These are phyloP conservation scores for Letharia lupina DNA, from an alignment of 495 filamentous ascomycete species.

Conservation along the genomic window DNA sequence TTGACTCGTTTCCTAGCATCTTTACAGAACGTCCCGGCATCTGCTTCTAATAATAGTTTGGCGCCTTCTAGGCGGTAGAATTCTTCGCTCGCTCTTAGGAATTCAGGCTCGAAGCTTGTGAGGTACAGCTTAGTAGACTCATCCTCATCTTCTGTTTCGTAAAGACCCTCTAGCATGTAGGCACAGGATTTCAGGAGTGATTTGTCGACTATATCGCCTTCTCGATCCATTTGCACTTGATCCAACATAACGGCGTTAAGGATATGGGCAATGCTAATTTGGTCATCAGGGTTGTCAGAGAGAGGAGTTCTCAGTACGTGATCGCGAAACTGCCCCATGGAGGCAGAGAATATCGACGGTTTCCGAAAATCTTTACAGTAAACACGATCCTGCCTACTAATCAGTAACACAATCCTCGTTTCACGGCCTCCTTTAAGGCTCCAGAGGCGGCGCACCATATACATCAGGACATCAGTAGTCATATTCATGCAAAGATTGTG, in stretches of 20 bases:
- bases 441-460: conserved; percentile 55
- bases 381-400: conserved; percentile 58
- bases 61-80: conserved; percentile 76
- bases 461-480: conserved; percentile 97
- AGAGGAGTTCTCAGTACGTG: conserved; percentile 56
- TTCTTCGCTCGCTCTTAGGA: conserved; percentile 54
- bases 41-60: conserved; percentile 61
- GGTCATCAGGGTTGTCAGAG: conserved; percentile 33
- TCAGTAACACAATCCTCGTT: neutral
- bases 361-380: conserved; percentile 61
- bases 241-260: conserved; percentile 78
- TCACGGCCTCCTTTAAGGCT: neutral
- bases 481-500: conserved; percentile 93
- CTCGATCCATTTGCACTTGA: conserved; percentile 84
- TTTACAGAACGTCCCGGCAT: conserved; percentile 78
- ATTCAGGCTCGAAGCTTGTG: conserved; percentile 71
- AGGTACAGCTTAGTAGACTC: conserved; percentile 70
- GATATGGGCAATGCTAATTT: conserved; percentile 51
- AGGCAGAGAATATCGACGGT: conserved; percentile 70
- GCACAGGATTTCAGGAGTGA: conserved; percentile 72
- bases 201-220: conserved; percentile 83
- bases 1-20: conserved; percentile 60
- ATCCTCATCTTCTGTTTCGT: conserved; percentile 63
- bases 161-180: conserved; percentile 85
- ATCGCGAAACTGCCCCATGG: conserved; percentile 84